Percentiles rank a stretch among this genome's conserved stretches.
phyloP scores from a whole-genome alignment of 129 eudicot genomes.

The Calendula officinalis region DNA sequence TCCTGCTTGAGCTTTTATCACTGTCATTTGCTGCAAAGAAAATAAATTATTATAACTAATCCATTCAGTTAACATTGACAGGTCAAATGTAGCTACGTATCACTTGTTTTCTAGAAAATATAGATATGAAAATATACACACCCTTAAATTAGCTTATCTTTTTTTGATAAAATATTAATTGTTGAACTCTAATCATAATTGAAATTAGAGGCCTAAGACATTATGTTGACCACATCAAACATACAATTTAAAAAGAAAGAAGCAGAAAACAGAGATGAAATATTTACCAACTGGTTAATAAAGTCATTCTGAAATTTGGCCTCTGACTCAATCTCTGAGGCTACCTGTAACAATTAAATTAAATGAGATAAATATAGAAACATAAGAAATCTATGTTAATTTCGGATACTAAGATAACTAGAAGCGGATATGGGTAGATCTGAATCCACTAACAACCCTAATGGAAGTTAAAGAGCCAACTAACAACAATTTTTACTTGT shows the following conservation, averaged over 20 bases:
- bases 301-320: conserved; percentile 89
- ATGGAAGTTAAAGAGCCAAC: not conserved
- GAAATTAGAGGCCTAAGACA: not conserved
- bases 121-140: not conserved
- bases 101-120: not conserved
- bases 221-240: not conserved
- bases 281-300: conserved; percentile 65
- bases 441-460: not conserved
- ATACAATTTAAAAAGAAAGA: not conserved
- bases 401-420: not conserved
- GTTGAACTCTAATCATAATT: not conserved
- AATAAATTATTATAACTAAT: not conserved
- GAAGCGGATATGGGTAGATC: not conserved
- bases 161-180: not conserved
- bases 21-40: conserved; percentile 65
- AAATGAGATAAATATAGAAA: not conserved
- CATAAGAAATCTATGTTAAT: not conserved
- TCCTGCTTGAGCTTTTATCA: conserved; percentile 77
- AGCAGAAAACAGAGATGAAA: conserved; percentile 4
- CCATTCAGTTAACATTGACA: too few species aligned
- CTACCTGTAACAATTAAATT: conserved; percentile 58
- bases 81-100: too few species aligned
- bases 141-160: not conserved
- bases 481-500: too few species aligned
- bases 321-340: conserved; percentile 85